Conservation (phyloP, 257 asterid species). For the Orobanche coerulescens region DNA sequence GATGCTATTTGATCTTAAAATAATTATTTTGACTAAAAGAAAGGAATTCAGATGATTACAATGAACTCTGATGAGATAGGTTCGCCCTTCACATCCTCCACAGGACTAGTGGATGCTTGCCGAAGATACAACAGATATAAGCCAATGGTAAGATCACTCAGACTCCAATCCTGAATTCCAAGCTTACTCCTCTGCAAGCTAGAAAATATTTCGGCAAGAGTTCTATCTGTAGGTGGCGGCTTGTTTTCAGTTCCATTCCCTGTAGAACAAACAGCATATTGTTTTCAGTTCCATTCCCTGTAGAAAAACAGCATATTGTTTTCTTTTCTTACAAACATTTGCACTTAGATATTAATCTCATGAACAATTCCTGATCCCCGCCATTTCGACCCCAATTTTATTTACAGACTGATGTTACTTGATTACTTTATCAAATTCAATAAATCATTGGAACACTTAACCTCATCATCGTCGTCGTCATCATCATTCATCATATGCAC, state of each 20-base stretch:
- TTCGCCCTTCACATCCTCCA: constrained; percentile 74
- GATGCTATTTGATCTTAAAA: not conserved
- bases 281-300: no score
- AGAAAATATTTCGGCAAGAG: constrained; percentile 66
- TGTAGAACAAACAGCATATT: constrained; percentile 30
- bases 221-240: constrained; percentile 58
- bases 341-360: no score
- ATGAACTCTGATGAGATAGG: constrained; percentile 57
- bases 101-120: constrained; percentile 59
- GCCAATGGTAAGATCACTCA: constrained; percentile 87
- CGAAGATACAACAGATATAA: constrained; percentile 79
- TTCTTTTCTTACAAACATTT: no score
- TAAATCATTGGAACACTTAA: no score
- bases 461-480: no score
- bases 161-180: constrained; percentile 93
- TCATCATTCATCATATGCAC: no score
- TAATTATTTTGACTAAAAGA: not conserved
- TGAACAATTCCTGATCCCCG: no score
- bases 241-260: constrained; percentile 45
- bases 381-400: no score
- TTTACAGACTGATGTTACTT: no score
- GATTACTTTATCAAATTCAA: no score
- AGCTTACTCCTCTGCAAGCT: constrained; percentile 81
- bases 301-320: no score
- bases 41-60: constrained; percentile 37